Conservation (phyloP, 2,329 filamentous ascomycete species). For the Chaetomiaceae sp. region DNA sequence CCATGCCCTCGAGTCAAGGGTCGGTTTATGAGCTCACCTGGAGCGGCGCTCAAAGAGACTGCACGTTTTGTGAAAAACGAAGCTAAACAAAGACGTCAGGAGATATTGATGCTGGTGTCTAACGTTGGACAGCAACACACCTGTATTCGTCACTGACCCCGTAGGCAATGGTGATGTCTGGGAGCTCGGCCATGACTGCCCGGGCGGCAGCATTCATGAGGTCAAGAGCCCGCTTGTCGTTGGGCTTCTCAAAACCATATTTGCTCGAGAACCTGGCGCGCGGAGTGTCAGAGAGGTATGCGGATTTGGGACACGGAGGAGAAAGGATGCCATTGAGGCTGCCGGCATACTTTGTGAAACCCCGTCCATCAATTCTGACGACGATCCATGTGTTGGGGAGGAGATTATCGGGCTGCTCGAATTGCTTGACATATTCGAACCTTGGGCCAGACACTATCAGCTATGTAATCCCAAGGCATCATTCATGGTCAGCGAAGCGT, state of each 20-base stretch:
- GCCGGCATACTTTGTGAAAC: conserved; percentile 79
- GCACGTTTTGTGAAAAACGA: conserved; percentile 80
- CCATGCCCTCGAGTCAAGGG: background rate
- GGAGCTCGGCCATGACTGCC: conserved; percentile 74
- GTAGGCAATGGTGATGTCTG: conserved; percentile 83
- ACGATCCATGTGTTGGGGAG: conserved; percentile 95
- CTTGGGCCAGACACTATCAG: conserved; percentile 41
- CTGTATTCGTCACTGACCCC: conserved; percentile 94
- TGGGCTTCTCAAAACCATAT: conserved; percentile 86
- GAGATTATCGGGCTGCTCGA: conserved; percentile 76
- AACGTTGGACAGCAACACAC: conserved; percentile 32
- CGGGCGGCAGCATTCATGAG: conserved; percentile 94
- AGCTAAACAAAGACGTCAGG: conserved; percentile 47
- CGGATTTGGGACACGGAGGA: background rate
- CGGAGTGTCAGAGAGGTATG: conserved; percentile 18
- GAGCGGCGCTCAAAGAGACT: conserved; percentile 79
- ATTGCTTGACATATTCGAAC: conserved; percentile 89
- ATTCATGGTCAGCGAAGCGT: too few species aligned
- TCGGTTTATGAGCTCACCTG: conserved; percentile 46
- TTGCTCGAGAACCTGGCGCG: conserved; percentile 66
- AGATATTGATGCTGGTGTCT: background rate
- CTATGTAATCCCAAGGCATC: background rate
- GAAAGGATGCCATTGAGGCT: background rate
- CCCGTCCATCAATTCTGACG: conserved; percentile 85
- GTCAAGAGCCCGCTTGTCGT: conserved; percentile 78